A percentile compares a stretch with the other conserved stretches of the same genome.
Evolutionary conservation across 345 rosid genomes (phyloP).

Genomic region (Populus pruinosa): DNA sequence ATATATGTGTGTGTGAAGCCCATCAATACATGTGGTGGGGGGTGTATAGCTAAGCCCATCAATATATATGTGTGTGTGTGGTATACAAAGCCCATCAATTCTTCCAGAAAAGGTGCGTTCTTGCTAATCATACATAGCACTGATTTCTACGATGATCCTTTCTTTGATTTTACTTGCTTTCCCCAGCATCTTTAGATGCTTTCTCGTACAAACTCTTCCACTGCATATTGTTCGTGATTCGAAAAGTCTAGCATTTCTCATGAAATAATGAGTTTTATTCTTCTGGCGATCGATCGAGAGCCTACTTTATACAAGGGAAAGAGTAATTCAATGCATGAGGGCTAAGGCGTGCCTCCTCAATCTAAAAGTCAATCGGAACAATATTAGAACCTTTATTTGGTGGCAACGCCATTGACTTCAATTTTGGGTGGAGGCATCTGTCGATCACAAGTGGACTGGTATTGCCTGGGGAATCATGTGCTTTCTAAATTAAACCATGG

Average conservation of each 20-base stretch:
- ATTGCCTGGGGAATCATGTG: slow-evolving; percentile 6
- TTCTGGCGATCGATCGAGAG: not conserved
- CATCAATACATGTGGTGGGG: no score
- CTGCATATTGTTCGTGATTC: not conserved
- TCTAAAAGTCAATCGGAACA: not conserved
- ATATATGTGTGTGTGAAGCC: no score
- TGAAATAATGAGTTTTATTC: not conserved
- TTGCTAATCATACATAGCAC: no score
- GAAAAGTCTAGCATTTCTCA: not conserved
- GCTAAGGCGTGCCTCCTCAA: not conserved
- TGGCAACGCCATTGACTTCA: not conserved
- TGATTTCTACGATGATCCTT: no score
- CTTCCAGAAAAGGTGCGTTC: not conserved
- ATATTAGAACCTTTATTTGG: not conserved
- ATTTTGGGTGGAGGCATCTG: not conserved
- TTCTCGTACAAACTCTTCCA: no score
- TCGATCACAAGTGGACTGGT: not conserved
- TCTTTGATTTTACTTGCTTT: no score
- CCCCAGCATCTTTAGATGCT: no score
- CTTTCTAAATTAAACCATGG: not conserved
- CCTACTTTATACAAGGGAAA: not conserved
- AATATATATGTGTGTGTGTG: no score
- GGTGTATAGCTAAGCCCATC: no score
- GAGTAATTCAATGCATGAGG: not conserved
- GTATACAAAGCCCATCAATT: not conserved